Percentiles rank a stretch among this genome's conserved stretches.
Evolutionary conservation across 306 rosid genomes (phyloP).

Genomic region (Arachis hypogaea): DNA sequence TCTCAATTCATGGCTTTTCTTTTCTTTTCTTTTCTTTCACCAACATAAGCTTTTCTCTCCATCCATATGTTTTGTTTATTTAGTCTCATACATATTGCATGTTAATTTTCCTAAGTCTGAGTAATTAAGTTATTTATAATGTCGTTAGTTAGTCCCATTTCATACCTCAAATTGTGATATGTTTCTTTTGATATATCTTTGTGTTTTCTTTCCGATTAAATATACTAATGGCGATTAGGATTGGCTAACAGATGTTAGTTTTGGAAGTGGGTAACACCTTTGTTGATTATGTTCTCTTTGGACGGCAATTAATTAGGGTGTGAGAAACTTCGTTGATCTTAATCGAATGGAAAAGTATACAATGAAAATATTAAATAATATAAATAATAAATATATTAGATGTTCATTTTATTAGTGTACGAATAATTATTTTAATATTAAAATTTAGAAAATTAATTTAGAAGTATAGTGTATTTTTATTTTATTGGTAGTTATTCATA

Average conservation of each 20-base stretch:
- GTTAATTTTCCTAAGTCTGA: not conserved
- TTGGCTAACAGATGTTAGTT: slow-evolving; percentile 32
- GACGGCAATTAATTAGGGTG: slow-evolving; percentile 27
- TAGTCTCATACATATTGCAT: slow-evolving; percentile 13
- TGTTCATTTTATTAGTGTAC: too few relatives aligned
- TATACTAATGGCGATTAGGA: slow-evolving; percentile 33
- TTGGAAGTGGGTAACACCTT: slow-evolving; percentile 41
- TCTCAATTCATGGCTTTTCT: not conserved
- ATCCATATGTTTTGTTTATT: not conserved
- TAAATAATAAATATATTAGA: too few relatives aligned
- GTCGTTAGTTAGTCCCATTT: slow-evolving; percentile 40
- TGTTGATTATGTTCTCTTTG: slow-evolving; percentile 21
- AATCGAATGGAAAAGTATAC: too few relatives aligned
- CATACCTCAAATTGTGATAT: slow-evolving; percentile 16
- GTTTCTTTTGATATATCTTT: not conserved
- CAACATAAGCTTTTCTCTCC: not conserved
- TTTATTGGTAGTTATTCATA: too few relatives aligned
- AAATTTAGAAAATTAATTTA: too few relatives aligned
- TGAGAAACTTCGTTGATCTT: slow-evolving; percentile 12
- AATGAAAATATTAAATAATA: too few relatives aligned
- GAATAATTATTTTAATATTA: too few relatives aligned
- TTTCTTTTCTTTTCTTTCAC: too few relatives aligned
- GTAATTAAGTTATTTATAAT: not conserved
- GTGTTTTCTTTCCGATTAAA: slow-evolving; percentile 7
- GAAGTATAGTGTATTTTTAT: too few relatives aligned